Evolutionary conservation across 371 early-diverging fungal genomes (phyloP).

Genomic region (Catenaria anguillulae): DNA sequence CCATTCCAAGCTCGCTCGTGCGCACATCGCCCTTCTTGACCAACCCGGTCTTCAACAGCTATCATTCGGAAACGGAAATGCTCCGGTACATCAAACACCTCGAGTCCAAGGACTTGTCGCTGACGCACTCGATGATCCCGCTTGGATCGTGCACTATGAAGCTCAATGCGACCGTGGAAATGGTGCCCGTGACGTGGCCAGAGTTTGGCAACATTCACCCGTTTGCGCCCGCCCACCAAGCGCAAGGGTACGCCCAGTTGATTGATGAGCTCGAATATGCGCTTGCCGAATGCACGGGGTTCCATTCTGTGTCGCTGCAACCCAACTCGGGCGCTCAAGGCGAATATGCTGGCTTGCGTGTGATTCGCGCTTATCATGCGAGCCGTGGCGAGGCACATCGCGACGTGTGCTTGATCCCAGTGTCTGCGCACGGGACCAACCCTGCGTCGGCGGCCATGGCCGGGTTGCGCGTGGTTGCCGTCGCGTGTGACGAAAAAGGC

Average conservation of each 20-base stretch:
- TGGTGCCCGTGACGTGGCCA: conserved; percentile 95
- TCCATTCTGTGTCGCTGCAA: conserved; percentile 79
- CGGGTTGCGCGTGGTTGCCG: conserved; percentile 79
- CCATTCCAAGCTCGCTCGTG: conserved; percentile 44
- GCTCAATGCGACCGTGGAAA: conserved; percentile 92
- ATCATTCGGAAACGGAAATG: conserved; percentile 98
- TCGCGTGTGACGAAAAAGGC: conserved; percentile 79
- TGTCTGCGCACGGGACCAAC: conserved; percentile 97
- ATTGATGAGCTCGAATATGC: conserved; percentile 34
- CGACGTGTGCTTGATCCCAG: conserved; percentile 87
- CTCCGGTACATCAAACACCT: conserved; percentile 83
- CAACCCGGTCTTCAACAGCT: conserved; percentile 81
- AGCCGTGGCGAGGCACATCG: conserved; percentile 67
- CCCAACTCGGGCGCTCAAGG: conserved; percentile 97
- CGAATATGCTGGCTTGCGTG: conserved; percentile 89
- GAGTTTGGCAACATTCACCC: conserved; percentile 90
- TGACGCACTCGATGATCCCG: conserved; percentile 95
- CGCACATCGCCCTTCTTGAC: conserved; percentile 62
- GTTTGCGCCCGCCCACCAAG: conserved; percentile 82
- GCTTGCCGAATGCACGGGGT: conserved; percentile 80
- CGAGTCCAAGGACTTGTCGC: conserved; percentile 86
- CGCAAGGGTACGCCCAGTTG: conserved; percentile 74
- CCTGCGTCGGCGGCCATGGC: conserved; percentile 97
- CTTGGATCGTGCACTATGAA: conserved; percentile 98
- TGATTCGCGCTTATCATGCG: conserved; percentile 77